Evolutionary conservation across 306 rosid genomes (phyloP).

Genomic region (Medicago lupulina): DNA sequence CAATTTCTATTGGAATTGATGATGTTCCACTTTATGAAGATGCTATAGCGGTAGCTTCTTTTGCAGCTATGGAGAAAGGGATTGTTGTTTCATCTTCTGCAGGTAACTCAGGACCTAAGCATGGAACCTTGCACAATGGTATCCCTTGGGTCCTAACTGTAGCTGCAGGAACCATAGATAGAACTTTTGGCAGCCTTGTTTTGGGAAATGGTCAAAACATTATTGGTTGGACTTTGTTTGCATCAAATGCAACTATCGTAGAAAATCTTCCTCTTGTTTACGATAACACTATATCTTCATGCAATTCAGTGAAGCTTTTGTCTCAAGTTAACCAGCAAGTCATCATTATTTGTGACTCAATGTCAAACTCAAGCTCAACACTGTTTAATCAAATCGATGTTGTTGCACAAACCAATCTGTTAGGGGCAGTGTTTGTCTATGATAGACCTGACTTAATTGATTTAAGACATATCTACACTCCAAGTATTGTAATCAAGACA

Average conservation of each 20-base stretch:
- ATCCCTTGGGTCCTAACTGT: constrained; percentile 44
- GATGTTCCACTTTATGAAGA: constrained; percentile 37
- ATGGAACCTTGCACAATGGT: constrained; percentile 33
- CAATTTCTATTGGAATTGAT: constrained; percentile 36
- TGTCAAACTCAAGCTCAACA: not conserved
- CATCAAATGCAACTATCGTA: constrained; percentile 32
- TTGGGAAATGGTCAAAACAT: constrained; percentile 44
- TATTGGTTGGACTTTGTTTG: constrained; percentile 46
- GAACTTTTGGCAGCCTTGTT: constrained; percentile 34
- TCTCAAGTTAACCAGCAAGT: not conserved
- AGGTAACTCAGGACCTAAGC: constrained; percentile 8
- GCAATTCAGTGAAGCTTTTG: constrained; percentile 37
- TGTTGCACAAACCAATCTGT: not conserved
- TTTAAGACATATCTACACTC: not conserved
- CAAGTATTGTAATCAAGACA: constrained; percentile 45
- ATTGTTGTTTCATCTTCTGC: constrained; percentile 41
- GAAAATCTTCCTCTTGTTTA: constrained; percentile 39
- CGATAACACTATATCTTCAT: constrained; percentile 33
- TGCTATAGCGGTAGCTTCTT: constrained; percentile 42
- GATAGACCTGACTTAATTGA: constrained; percentile 22
- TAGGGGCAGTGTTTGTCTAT: constrained; percentile 45
- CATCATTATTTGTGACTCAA: constrained; percentile 43
- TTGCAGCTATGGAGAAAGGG: constrained; percentile 51
- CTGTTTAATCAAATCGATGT: not conserved
- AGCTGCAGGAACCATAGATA: constrained; percentile 40